A percentile compares a stretch with the other conserved stretches of the same genome.
These are phyloP conservation scores for Starmera quercuum DNA, from an alignment of 805 yeast species.

Conservation along the genomic window DNA sequence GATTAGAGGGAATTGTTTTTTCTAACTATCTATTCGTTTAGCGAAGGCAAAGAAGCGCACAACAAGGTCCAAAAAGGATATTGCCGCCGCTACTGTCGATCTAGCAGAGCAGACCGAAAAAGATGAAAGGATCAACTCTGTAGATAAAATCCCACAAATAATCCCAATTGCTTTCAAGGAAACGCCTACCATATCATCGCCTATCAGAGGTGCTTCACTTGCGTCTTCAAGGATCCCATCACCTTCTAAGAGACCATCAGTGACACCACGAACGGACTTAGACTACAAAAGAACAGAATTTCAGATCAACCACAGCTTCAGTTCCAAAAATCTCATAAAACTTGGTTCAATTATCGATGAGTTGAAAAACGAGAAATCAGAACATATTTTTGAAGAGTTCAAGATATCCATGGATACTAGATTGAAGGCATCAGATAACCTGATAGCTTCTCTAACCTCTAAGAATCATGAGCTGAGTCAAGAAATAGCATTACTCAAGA, in stretches of 20 bases:
- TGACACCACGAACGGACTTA: constrained; percentile 2
- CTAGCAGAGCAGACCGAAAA: not conserved
- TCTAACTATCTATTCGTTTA: not conserved
- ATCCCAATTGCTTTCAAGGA: constrained; percentile 3
- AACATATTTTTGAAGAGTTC: constrained; percentile 14
- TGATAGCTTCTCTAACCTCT: constrained; percentile 12
- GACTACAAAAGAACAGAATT: constrained; percentile 9
- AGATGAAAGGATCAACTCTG: no score
- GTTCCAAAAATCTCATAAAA: constrained; percentile 13
- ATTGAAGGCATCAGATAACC: constrained; percentile 16
- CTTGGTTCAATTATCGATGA: constrained; percentile 17
- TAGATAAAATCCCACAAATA: constrained; percentile 2
- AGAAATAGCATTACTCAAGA: constrained; percentile 8
- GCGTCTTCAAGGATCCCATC: constrained; percentile 12
- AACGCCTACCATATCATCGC: constrained; percentile 2
- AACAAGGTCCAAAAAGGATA: not conserved
- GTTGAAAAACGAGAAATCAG: constrained; percentile 14
- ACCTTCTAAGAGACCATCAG: constrained; percentile 11
- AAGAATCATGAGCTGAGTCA: constrained; percentile 8
- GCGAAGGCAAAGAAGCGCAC: not conserved
- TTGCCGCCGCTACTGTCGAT: not conserved
- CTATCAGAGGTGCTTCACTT: constrained; percentile 1
- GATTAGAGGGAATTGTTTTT: not conserved
- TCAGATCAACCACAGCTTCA: constrained; percentile 9
- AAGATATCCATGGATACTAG: constrained; percentile 14